These are phyloP conservation scores for Colletotrichum musicola DNA, from an alignment of 2,329 filamentous ascomycete species.

Conservation along the genomic window DNA sequence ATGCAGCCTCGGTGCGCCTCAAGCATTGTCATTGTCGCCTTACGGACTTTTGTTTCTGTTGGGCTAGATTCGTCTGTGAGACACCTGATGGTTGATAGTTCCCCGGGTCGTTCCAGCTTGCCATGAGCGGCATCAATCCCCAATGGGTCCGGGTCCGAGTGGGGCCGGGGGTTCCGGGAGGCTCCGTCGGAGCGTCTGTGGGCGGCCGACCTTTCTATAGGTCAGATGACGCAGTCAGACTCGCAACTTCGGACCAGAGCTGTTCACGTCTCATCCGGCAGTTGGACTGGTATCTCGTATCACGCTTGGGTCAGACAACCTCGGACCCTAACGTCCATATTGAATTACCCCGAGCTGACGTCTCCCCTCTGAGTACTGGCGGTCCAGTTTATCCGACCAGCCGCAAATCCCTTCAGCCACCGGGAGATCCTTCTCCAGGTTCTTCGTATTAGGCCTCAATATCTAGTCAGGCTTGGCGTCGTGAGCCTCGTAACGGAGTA, in stretches of 20 bases:
- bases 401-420: background rate
- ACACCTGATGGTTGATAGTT: background rate
- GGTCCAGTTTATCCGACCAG: background rate
- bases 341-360: background rate
- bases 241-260: background rate
- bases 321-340: background rate
- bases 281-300: too few species aligned
- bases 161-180: background rate
- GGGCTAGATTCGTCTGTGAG: background rate
- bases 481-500: background rate
- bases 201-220: background rate
- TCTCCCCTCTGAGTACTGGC: background rate
- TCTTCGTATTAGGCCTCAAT: background rate
- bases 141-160: background rate
- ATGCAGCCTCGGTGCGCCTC: background rate
- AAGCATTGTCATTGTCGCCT: background rate
- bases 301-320: background rate
- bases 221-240: slow-evolving; percentile 7
- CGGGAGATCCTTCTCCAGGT: background rate
- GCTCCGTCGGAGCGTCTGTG: background rate
- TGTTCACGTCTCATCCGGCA: background rate
- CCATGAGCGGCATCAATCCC: background rate
- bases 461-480: background rate
- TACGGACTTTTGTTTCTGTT: background rate
- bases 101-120: too few species aligned